Evolutionary conservation across 805 yeast species (phyloP), one percentile per base, ranked within the genome.

Genomic region (Candida tallmaniae): DNA sequence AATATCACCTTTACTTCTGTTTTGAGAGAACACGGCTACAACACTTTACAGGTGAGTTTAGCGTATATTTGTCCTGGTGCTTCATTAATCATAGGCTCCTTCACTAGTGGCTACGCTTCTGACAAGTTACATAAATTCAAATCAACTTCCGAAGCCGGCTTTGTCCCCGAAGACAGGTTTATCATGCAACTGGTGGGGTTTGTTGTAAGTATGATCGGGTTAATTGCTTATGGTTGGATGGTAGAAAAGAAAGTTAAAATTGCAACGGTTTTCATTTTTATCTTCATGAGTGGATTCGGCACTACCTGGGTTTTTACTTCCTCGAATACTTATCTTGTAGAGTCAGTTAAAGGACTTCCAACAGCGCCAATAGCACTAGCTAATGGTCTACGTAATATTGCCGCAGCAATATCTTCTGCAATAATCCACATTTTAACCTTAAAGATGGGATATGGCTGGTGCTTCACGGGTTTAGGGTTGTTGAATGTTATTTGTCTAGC

Each of bases 291-390:
- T 20, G 77, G 78, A 0, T 70, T 72, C 45, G 79, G 80, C 1
- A 62, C 73, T 62, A 70, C 79, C 0, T 74, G 78, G 72, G 70
- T 73, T 20, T 71, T 73, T 39, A 70, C 72, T 14, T 65, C 74
- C 0, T 70, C 70, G 3, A 73, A 76, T 39, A 71, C 80, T 0
- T 75, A 74, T 46, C 47, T 74, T 31, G 67, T 78, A 1, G 80
- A 75, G 40, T 58, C 74, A 24, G 57, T 72, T 9, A 57, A 68
- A 4, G 66, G 62, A 2, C 73, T 70, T 42, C 72, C 78, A 1
- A 76, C 80, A 1, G 63, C 76, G 0, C 62, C 68, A 33, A 76
- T 75, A 16, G 78, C 81, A 1, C 50, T 75, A 29, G 75, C 75
- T 1, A 74, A 75, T 39, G 55, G 72, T 34, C 64, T 73, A 47